A percentile compares a stretch with the other conserved stretches of the same genome.
These are phyloP conservation scores for Trichoderma citrinoviride DNA, from an alignment of 2,329 filamentous ascomycete genomes.

Conservation along the genomic window DNA sequence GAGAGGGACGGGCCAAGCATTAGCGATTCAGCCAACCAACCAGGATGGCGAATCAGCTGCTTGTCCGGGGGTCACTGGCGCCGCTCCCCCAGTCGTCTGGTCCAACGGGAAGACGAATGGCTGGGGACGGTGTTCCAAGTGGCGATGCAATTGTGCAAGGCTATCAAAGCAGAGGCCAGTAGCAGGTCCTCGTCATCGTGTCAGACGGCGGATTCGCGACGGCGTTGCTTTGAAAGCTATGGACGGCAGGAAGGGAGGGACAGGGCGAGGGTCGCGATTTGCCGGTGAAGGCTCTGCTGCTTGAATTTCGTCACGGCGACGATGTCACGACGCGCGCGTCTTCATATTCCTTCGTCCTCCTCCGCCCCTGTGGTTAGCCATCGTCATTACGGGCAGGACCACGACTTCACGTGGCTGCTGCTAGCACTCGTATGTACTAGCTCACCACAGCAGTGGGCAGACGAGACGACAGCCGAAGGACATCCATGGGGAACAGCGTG, in stretches of 20 bases:
- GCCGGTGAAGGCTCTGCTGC: neutral
- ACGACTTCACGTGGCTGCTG: no score
- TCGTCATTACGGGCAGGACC: neutral
- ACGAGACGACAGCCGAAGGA: slow-evolving; percentile 10
- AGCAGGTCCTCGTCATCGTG: neutral
- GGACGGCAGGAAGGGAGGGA: neutral
- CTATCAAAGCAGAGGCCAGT: neutral
- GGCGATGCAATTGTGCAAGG: slow-evolving; percentile 1
- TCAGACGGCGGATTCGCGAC: neutral
- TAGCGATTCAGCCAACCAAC: slow-evolving; percentile 16
- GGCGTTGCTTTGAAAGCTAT: neutral
- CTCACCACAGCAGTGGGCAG: neutral
- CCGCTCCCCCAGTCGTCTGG: slow-evolving; percentile 2
- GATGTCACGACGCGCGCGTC: slow-evolving; percentile 2
- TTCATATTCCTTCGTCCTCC: neutral
- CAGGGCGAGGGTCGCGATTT: neutral
- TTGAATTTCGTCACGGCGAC: neutral
- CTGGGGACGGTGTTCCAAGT: neutral
- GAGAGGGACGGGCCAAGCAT: slow-evolving; percentile 3
- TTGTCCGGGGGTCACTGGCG: slow-evolving; percentile 1
- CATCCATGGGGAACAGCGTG: neutral
- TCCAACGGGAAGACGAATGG: neutral
- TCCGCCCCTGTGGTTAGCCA: neutral
- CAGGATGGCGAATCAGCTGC: slow-evolving; percentile 12
- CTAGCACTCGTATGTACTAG: neutral